Base-by-base conservation (phyloP, 2,329 filamentous ascomycete genomes). In the Ascochyta clinopodiicola region DNA sequence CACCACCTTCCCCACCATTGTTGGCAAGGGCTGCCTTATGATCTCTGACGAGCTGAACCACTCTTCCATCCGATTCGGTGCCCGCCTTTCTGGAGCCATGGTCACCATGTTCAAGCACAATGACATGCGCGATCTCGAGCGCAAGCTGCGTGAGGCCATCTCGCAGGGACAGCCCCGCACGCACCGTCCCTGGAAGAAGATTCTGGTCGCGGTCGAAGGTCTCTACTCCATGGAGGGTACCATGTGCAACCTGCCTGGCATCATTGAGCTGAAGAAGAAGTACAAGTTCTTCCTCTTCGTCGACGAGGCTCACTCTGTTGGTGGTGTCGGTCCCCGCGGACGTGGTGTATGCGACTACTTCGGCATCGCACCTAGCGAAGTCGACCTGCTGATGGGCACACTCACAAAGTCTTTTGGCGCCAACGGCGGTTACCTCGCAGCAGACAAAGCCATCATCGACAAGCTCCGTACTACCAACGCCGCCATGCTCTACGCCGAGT, bases 171-270 rank as follows among this genome's bases (percentile, higher is more conserved):
- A 99, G 74, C 95, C 95, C 48, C 90, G 95, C 63, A 99, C 94
- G n/a, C 95, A 99, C 77, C 90, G 95, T 27, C 95, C 95, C 1
- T 99, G 95, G 95, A 97, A 96, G 84, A 99, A 98, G 86, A 98
- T 99, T 57, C 77, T 99, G 46, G 91, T 99, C 39, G 93, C 94
- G 34, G 91, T 99, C 34, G 95, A 99, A 76, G 95, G 95, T 66
- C 84, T 99, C 19, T 99, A 99, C 82, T 98, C 94, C 1, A 99
- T 99, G 95, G 95, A 99, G 80, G 95, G 95, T 44, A 97, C 93
- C 63, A 96, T 99, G 91, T 95, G 91, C 78, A 95, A 99, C 75
- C 85, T 99, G n/a, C 95, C 95, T 1, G 91, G 91, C 58, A 82
- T 99, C 45, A 79, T 99, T 55, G 85, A 83, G 45, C 83, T 99